phyloP scores from a whole-genome alignment of 1,284 basidiomycete genomes.

The Ustilago nuda region DNA sequence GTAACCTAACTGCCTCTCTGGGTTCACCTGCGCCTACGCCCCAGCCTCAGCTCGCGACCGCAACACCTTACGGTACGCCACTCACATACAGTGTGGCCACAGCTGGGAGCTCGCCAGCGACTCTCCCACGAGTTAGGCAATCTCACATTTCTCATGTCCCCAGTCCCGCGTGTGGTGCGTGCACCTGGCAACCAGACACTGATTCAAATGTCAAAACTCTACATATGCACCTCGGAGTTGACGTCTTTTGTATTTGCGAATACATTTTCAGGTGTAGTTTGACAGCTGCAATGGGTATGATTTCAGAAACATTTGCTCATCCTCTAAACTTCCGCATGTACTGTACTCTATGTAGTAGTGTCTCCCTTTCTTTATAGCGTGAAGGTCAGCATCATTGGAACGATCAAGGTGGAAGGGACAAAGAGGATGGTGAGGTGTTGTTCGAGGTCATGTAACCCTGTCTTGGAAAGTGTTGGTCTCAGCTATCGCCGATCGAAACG shows the following conservation, averaged over 20 bases:
- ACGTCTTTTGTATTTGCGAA: constrained; percentile 1
- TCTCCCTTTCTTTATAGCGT: background rate
- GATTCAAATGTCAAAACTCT: constrained; percentile 10
- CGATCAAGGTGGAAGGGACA: background rate
- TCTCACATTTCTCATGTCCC: no score
- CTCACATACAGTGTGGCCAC: no score
- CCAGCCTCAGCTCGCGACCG: no score
- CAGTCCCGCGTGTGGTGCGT: no score
- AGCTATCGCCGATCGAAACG: constrained; percentile 1
- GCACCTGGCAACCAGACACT: no score
- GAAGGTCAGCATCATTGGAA: background rate
- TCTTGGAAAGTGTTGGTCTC: constrained; percentile 3
- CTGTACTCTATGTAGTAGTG: background rate
- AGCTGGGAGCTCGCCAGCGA: no score
- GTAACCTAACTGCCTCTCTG: no score
- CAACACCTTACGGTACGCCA: no score
- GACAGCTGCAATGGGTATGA: constrained; percentile 7
- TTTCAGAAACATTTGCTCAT: background rate
- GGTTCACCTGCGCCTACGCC: no score
- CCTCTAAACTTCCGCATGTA: background rate
- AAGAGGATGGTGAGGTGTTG: background rate
- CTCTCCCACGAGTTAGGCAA: no score
- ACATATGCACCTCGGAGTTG: constrained; percentile 24
- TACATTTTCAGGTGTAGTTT: background rate
- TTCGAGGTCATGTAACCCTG: constrained; percentile 13